A percentile compares a stretch with the other conserved stretches of the same genome.
Conservation (phyloP, 1,284 basidiomycete genomes). For the Irpex sp. region DNA sequence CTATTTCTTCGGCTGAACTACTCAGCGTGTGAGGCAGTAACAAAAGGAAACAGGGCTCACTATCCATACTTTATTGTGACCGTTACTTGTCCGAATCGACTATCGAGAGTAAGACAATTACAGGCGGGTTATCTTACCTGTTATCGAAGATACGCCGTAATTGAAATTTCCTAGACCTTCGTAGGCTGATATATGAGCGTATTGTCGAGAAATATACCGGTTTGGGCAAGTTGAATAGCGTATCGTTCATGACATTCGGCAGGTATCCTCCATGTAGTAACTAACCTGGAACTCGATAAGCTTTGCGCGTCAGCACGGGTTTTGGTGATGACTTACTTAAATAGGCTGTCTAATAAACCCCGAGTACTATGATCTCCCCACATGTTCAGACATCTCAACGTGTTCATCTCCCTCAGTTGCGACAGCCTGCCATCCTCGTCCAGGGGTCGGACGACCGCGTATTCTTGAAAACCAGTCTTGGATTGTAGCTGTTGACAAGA, state of each 20-base stretch:
- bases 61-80: too few species aligned
- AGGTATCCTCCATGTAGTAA: not conserved
- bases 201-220: too few species aligned
- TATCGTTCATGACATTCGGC: not conserved
- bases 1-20: not conserved
- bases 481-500: constrained; percentile 36
- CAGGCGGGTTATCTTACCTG: too few species aligned
- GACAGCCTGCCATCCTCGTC: constrained; percentile 71
- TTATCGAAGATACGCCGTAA: too few species aligned
- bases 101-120: not conserved
- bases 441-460: constrained; percentile 45
- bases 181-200: too few species aligned
- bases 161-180: too few species aligned
- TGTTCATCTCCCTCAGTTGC: constrained; percentile 69
- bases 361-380: not conserved
- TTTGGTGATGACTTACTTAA: not conserved
- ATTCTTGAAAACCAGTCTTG: constrained; percentile 40
- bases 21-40: not conserved
- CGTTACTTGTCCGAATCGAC: not conserved
- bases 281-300: not conserved
- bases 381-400: constrained; percentile 54
- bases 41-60: not conserved
- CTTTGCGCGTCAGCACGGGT: not conserved
- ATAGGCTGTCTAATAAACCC: not conserved
- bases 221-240: not conserved